Evolutionary conservation across 2,329 filamentous ascomycete genomes (phyloP).

Genomic region (Talaromyces funiculosus): DNA sequence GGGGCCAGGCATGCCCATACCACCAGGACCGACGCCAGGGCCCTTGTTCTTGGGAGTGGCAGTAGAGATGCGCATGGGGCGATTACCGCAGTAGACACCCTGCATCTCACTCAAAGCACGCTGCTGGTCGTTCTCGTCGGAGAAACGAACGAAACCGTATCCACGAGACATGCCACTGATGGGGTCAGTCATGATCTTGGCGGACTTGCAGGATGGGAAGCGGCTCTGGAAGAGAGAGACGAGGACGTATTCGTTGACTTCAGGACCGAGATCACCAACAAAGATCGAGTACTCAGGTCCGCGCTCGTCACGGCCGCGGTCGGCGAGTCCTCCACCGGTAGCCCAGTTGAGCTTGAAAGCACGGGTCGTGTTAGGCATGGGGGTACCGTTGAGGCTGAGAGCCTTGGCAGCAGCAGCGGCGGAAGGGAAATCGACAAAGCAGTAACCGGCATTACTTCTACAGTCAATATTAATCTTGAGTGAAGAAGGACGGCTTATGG

Average conservation of each 20-base stretch:
- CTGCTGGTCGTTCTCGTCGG: conserved; percentile 92
- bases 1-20: conserved; percentile 48
- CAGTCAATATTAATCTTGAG: conserved; percentile 38
- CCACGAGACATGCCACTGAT: conserved; percentile 96
- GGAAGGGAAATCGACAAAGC: conserved; percentile 87
- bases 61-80: conserved; percentile 96
- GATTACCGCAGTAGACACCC: conserved; percentile 96
- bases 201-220: conserved; percentile 96
- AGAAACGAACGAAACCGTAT: conserved; percentile 97
- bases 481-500: conserved; percentile 12
- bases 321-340: conserved; percentile 88
- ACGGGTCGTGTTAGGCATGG: conserved; percentile 89
- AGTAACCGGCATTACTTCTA: conserved; percentile 91
- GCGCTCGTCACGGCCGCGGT: conserved; percentile 85
- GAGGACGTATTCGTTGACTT: conserved; percentile 97
- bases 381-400: conserved; percentile 76
- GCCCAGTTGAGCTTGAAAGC: conserved; percentile 99
- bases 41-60: conserved; percentile 90
- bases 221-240: conserved; percentile 95
- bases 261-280: conserved; percentile 92
- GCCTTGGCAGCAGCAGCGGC: conserved; percentile 86
- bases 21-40: conserved; percentile 49
- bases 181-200: conserved; percentile 99
- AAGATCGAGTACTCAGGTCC: conserved; percentile 97
- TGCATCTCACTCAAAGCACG: conserved; percentile 96